Conservation (phyloP, 768 basidiomycete genomes). For the Rhodotorula taiwanensis region DNA sequence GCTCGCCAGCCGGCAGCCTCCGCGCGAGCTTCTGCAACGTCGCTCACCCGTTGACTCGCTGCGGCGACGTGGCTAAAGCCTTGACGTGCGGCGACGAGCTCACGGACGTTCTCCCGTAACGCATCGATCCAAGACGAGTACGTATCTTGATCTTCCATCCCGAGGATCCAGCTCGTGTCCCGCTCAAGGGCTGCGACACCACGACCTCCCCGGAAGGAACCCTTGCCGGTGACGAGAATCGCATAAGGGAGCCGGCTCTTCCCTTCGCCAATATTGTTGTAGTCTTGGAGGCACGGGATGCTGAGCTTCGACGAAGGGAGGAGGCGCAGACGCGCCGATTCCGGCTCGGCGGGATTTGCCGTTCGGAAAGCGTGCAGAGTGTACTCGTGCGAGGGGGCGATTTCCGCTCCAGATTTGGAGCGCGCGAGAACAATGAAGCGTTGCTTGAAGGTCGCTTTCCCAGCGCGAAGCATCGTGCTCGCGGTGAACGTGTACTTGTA, state of each 20-base stretch:
- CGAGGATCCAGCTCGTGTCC: constrained; percentile 2
- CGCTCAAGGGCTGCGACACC: too few relatives aligned
- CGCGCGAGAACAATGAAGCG: background rate
- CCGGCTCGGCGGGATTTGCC: background rate
- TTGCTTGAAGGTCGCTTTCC: background rate
- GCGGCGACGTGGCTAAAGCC: too few relatives aligned
- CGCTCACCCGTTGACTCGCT: too few relatives aligned
- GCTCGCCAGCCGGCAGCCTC: too few relatives aligned
- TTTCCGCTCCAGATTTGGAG: background rate
- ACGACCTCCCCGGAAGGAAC: too few relatives aligned
- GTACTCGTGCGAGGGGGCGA: background rate
- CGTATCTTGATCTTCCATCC: constrained; percentile 1
- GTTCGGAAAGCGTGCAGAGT: background rate
- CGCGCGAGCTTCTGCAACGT: too few relatives aligned
- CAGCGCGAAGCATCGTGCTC: background rate
- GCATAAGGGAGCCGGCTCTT: background rate
- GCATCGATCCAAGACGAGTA: background rate
- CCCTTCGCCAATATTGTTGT: too few relatives aligned
- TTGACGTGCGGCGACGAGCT: background rate
- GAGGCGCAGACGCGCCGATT: background rate
- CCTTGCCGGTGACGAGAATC: background rate
- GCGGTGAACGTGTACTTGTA: background rate
- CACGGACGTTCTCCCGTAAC: too few relatives aligned
- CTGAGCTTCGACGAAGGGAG: background rate
- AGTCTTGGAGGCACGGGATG: too few relatives aligned